A percentile compares a stretch with the other conserved stretches of the same genome.
phyloP scores from a whole-genome alignment of 768 basidiomycete species.

The Naganishia antarctica region DNA sequence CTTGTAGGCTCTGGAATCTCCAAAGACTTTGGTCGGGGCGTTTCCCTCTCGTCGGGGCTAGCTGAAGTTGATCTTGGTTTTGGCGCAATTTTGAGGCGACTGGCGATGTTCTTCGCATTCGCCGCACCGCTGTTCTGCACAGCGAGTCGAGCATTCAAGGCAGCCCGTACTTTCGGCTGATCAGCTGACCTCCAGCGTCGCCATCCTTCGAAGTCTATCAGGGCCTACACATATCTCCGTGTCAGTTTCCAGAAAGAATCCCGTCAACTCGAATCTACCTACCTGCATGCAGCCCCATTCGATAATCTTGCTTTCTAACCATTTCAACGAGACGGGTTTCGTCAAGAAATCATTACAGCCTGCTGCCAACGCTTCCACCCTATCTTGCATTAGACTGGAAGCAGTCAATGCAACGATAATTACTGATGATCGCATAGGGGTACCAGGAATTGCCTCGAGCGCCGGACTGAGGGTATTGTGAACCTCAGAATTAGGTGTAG shows the following conservation, averaged over 20 bases:
- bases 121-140: constrained; percentile 42
- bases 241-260: not conserved
- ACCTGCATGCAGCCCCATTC: constrained; percentile 92
- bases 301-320: constrained; percentile 96
- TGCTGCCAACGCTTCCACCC: constrained; percentile 93
- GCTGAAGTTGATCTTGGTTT: constrained; percentile 5
- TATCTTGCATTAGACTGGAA: constrained; percentile 87
- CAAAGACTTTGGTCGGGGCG: not conserved
- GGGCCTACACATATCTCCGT: constrained; percentile 33
- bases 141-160: constrained; percentile 37
- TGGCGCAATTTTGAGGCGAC: constrained; percentile 15
- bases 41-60: constrained; percentile 3
- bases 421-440: constrained; percentile 81
- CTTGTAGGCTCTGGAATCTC: not conserved
- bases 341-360: constrained; percentile 99
- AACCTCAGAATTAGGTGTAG: constrained; percentile 63
- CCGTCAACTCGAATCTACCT: not conserved
- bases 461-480: constrained; percentile 36
- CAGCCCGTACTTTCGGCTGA: constrained; percentile 28
- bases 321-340: constrained; percentile 88
- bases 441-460: constrained; percentile 32
- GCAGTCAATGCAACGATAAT: constrained; percentile 99
- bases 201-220: constrained; percentile 52
- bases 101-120: constrained; percentile 42
- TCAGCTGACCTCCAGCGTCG: constrained; percentile 46